Percentiles rank a stretch among this genome's conserved stretches.
phyloP scores from a whole-genome alignment of 176 grass and related monocot species.

The Ampelocalamus luodianensis region DNA sequence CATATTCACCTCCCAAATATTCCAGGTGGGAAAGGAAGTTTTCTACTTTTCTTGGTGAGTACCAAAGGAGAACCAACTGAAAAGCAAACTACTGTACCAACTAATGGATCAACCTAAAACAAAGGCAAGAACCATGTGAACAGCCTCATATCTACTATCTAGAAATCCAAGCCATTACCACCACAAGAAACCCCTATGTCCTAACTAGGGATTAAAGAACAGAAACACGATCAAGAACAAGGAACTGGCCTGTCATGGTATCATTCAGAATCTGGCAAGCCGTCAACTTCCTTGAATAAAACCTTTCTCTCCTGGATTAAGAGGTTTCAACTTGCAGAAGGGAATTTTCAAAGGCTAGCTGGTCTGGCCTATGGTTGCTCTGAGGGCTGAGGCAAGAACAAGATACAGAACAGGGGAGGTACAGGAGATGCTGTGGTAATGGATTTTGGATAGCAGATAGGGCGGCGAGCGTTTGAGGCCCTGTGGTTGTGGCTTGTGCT shows the following conservation, averaged over 20 bases:
- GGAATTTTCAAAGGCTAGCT: constrained; percentile 23
- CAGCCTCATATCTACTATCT: background rate
- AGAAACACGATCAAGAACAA: background rate
- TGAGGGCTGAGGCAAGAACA: background rate
- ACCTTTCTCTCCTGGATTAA: background rate
- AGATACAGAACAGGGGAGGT: constrained; percentile 2
- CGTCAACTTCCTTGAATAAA: background rate
- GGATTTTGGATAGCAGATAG: constrained; percentile 7
- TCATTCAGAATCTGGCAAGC: background rate
- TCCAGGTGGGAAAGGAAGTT: constrained; percentile 9
- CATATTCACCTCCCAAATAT: background rate
- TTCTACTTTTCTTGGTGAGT: background rate
- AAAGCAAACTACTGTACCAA: constrained; percentile 16
- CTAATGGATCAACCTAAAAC: background rate
- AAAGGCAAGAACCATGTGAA: constrained; percentile 10
- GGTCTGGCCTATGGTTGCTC: background rate
- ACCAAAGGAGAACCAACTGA: constrained; percentile 9
- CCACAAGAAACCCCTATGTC: background rate
- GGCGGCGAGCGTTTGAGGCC: background rate
- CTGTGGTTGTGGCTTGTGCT: background rate
- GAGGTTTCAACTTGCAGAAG: background rate
- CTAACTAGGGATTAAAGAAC: background rate
- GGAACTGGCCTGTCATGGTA: background rate
- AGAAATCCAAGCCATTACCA: background rate
- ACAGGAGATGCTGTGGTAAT: background rate